A percentile compares a stretch with the other conserved stretches of the same genome.
These are phyloP conservation scores for Alternaria brassicae DNA, from an alignment of 2,329 filamentous ascomycete genomes.

Conservation along the genomic window DNA sequence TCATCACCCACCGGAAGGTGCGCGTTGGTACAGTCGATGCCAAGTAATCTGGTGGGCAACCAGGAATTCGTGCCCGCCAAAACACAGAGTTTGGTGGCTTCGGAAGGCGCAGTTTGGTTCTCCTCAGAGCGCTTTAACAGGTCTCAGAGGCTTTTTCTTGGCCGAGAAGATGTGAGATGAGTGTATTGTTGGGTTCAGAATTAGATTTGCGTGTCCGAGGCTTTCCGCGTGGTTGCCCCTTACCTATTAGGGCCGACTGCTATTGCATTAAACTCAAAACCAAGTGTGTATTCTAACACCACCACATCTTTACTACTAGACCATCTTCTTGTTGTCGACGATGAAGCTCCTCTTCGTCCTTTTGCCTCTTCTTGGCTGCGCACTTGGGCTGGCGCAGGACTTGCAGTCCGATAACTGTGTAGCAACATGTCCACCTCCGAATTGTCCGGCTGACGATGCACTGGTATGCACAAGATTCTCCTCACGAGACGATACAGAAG, in stretches of 20 bases:
- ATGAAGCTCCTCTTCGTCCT: conserved; percentile 9
- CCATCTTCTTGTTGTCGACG: background rate
- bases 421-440: background rate
- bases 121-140: background rate
- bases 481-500: background rate
- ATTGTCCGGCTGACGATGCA: background rate
- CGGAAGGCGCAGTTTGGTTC: background rate
- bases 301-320: background rate
- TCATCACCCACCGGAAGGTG: background rate
- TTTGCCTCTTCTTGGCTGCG: conserved; percentile 5
- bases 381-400: background rate
- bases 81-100: background rate
- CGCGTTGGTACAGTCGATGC: background rate
- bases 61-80: conserved; percentile 5
- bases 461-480: background rate
- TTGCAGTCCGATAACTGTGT: background rate
- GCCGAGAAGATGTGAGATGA: conserved; percentile 2
- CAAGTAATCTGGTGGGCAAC: background rate
- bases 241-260: conserved; percentile 2
- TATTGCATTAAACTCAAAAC: background rate
- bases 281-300: background rate
- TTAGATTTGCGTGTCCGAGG: background rate
- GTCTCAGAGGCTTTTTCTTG: conserved; percentile 5
- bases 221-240: background rate
- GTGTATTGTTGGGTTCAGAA: background rate